phyloP scores from a whole-genome alignment of 192 early-diverging fungal genomes.

The Linnemannia zychae region DNA sequence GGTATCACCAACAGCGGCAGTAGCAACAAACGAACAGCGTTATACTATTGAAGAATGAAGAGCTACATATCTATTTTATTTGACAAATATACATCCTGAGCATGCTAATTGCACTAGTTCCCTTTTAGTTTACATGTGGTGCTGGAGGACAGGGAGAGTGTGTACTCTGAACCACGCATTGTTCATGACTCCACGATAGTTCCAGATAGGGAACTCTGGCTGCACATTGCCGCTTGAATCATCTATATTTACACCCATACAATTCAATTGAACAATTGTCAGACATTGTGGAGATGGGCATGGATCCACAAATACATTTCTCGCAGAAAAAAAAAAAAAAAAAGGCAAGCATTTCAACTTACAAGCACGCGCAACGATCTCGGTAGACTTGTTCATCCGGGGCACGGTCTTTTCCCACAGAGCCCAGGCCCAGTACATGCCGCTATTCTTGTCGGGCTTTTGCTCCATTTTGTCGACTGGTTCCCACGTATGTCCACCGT shows the following conservation, averaged over 20 bases:
- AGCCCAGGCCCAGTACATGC: slow-evolving; percentile 84
- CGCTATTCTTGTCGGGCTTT: slow-evolving; percentile 25
- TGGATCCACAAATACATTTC: not conserved
- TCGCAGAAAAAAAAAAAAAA: too few relatives aligned
- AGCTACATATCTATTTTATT: too few relatives aligned
- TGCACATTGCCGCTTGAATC: slow-evolving; percentile 93
- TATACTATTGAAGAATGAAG: not conserved
- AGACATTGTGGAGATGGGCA: not conserved
- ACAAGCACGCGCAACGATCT: slow-evolving; percentile 85
- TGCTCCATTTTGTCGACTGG: slow-evolving; percentile 72
- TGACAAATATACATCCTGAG: too few relatives aligned
- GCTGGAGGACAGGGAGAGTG: slow-evolving; percentile 25
- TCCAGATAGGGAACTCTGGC: slow-evolving; percentile 83
- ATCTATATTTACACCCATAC: slow-evolving; percentile 42
- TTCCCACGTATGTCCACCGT: slow-evolving; percentile 87
- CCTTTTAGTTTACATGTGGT: not conserved
- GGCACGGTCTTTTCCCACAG: slow-evolving; percentile 77
- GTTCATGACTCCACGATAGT: slow-evolving; percentile 88
- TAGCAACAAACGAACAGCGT: not conserved
- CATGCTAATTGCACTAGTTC: not conserved
- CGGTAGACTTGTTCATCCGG: slow-evolving; percentile 61
- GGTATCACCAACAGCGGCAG: not conserved
- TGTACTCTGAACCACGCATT: slow-evolving; percentile 66
- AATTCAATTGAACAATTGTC: not conserved
- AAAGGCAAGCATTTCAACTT: not conserved